Base-by-base conservation (phyloP, 805 yeast species). In the Torulaspora franciscae region DNA sequence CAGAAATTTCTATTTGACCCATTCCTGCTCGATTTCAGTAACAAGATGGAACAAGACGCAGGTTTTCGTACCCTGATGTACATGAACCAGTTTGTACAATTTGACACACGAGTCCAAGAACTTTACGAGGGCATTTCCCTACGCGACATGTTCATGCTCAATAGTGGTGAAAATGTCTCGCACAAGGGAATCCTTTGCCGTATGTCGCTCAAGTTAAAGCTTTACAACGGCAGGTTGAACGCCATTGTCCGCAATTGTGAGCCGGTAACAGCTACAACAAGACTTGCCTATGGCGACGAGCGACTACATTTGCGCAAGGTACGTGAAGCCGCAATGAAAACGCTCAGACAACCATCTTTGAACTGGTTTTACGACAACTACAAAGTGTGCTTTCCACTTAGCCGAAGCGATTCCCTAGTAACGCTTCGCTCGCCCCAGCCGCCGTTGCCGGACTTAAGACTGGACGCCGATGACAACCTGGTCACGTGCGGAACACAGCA, bases 111-210 rank as follows among this genome's bases (percentile, higher is more conserved):
- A 13, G 32, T 51, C 37, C 25, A 38, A 13, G 25, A 26, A 7
- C 29, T 49, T 7, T 52, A 43, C 40, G 17, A 15, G 11, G 42
- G 44, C 15, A 19, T 25, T 11, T 33, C 44, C 19, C 27, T 40
- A 32, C 30, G 33, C 28, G 27, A 43, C 17, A 32, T 49, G 52
- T 24, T 23, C 32, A 43, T 23, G 30, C 29, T 13, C 19, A 38
- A 38, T 32, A 37, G 43, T 13, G 50, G 49, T 7, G 55, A 45
- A 10, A 62, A 60, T 44, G 33, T 60, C 10, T 50, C 64, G 1
- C 48, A 47, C 13, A 41, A 45, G 11, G 64, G 65, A 24, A 59
- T 62, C 8, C 48, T 62, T 2, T 58, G 62, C 44, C 47, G 51
- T 29, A 17, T 62, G 32, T 38, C 48, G 6, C 28, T 59, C 3